These are phyloP conservation scores for Diaporthe capsici DNA, from an alignment of 2,329 filamentous ascomycete species.

Conservation along the genomic window DNA sequence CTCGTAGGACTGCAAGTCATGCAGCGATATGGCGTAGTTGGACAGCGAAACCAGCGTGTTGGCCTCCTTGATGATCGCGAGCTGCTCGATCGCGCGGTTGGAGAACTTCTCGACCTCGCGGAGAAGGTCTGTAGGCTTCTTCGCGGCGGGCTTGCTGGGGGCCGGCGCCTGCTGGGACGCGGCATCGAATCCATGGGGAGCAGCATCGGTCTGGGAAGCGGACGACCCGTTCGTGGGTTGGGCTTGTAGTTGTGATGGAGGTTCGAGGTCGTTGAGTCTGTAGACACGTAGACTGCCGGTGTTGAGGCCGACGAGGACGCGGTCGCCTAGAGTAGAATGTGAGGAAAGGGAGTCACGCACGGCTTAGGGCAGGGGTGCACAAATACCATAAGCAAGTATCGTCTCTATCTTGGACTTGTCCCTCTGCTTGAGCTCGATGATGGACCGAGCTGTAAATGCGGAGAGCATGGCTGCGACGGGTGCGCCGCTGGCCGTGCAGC, in stretches of 20 bases:
- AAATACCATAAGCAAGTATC: slow-evolving; percentile 87
- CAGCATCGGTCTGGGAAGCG: slow-evolving; percentile 21
- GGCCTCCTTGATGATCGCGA: slow-evolving; percentile 95
- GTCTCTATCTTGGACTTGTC: slow-evolving; percentile 99
- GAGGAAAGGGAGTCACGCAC: background rate
- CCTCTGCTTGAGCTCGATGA: slow-evolving; percentile 95
- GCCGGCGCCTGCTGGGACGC: slow-evolving; percentile 45
- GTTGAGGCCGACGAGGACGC: slow-evolving; percentile 91
- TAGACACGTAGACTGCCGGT: slow-evolving; percentile 92
- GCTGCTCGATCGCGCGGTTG: slow-evolving; percentile 88
- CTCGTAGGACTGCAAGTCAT: slow-evolving; percentile 89
- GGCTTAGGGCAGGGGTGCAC: background rate
- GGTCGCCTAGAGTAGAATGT: slow-evolving; percentile 73
- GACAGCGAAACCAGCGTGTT: slow-evolving; percentile 92
- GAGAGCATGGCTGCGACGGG: slow-evolving; percentile 82
- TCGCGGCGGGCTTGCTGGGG: slow-evolving; percentile 49
- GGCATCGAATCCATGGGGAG: slow-evolving; percentile 41
- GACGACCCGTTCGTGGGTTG: slow-evolving; percentile 55
- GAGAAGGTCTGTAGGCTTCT: slow-evolving; percentile 82
- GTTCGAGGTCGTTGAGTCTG: slow-evolving; percentile 80
- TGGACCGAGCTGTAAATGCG: slow-evolving; percentile 94
- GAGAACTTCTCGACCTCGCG: slow-evolving; percentile 97
- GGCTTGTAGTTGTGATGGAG: slow-evolving; percentile 52
- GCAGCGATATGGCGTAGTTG: slow-evolving; percentile 88
- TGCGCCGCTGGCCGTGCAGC: slow-evolving; percentile 41